phyloP scores from a whole-genome alignment of 2,329 filamentous ascomycete genomes.

The Colletotrichum sp. region DNA sequence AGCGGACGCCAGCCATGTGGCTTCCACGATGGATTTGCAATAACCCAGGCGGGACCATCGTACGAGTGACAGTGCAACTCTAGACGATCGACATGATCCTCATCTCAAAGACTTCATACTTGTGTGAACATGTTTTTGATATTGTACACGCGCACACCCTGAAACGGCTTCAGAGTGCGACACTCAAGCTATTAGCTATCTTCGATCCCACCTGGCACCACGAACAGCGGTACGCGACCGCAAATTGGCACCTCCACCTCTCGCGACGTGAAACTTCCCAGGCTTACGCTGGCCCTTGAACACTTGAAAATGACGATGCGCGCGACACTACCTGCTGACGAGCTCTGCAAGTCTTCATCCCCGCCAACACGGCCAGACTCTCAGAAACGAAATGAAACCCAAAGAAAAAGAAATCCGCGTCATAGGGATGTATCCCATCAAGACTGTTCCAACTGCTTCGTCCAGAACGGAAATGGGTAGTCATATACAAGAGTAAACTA shows the following conservation, averaged over 20 bases:
- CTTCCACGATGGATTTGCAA: neutral
- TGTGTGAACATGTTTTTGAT: neutral
- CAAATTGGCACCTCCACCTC: neutral
- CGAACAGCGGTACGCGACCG: neutral
- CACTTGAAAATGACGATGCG: neutral
- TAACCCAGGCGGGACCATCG: neutral
- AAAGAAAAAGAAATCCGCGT: conserved; percentile 1
- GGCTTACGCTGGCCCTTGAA: neutral
- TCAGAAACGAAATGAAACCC: neutral
- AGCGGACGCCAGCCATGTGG: neutral
- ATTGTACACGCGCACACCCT: conserved; percentile 1
- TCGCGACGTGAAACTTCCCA: neutral
- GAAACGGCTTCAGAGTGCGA: neutral
- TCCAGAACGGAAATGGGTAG: neutral
- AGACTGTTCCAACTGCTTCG: neutral
- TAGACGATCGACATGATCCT: neutral
- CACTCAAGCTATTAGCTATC: neutral
- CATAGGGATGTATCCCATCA: conserved; percentile 1
- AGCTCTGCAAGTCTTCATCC: neutral
- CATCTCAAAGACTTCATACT: neutral
- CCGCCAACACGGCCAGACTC: neutral
- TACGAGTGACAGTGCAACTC: neutral
- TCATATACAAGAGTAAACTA: neutral
- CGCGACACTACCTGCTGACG: neutral
- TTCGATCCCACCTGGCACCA: neutral